Evolutionary conservation across 441 rosid species (phyloP), one percentile per base, ranked within the genome.

Genomic region (Cnidoscolus chayamansa): DNA sequence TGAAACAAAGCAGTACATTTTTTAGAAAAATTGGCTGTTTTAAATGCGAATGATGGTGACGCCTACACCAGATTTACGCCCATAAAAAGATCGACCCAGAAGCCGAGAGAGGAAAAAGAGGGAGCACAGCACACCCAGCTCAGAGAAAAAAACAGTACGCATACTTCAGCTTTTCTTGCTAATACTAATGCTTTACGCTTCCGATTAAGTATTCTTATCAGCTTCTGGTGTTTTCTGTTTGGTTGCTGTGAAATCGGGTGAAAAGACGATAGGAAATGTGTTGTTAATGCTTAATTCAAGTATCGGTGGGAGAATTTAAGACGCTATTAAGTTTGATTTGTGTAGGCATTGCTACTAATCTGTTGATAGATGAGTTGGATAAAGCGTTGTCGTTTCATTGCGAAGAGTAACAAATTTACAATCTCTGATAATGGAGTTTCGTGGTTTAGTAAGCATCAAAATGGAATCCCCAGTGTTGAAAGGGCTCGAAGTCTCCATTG

Each of bases 361-460:
- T 1, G 1, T 45, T 54, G 9, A 25, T 17, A 58, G 53, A 73
- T 76, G 80, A 73, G 70, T 59, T 51, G 70, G 74, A 62, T 16
- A 55, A 74, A 63, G 75, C 68, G 70, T 40, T 78, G 32, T 30
- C 69, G 64, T 67, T 67, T 32, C 17, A 15, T 78, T 62, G 54
- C 66, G 53, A 60, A 74, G 68, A 12, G 57, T 60, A 13, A 16
- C 13, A 53, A 67, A 55, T 20, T 32, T 51, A 11, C 11, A 53
- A 15, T 48, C 0, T 71, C 53, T 0, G 35, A 40, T 4, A 51
- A 25, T n/a, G 43, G 17, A 4, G 50, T 20, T 17, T 10, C 25
- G 43, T 8, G 10, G 9, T 59, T 25, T 13, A 43, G 20, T 62
- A 51, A 60, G 19, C 45, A 40, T 68, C 35, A 64, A 65, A 20